Percentiles rank a stretch among this genome's conserved stretches.
Conservation (phyloP, 2,329 filamentous ascomycete genomes). For the Chlorencoelia australis region DNA sequence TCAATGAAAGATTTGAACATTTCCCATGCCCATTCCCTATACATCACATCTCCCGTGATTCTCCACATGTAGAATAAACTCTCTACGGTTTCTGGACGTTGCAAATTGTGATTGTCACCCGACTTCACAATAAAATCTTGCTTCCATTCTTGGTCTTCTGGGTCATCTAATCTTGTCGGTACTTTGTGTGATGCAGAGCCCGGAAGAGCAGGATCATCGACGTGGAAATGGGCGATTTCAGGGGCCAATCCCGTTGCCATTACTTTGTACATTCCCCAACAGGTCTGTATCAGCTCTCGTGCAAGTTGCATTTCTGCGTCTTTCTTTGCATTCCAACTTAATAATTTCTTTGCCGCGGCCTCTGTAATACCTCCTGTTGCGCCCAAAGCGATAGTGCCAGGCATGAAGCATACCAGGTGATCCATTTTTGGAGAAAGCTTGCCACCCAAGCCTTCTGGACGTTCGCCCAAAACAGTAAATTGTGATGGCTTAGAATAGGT, state of each 20-base stretch:
- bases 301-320: slow-evolving; percentile 84
- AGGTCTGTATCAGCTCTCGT: slow-evolving; percentile 87
- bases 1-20: slow-evolving; percentile 92
- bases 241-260: slow-evolving; percentile 86
- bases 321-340: slow-evolving; percentile 66
- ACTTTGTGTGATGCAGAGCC: slow-evolving; percentile 43
- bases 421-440: slow-evolving; percentile 85
- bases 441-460: slow-evolving; percentile 60
- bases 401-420: slow-evolving; percentile 94
- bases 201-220: slow-evolving; percentile 57
- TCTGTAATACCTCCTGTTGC: slow-evolving; percentile 72
- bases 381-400: slow-evolving; percentile 84
- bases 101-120: slow-evolving; percentile 86
- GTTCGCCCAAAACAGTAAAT: slow-evolving; percentile 84
- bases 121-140: slow-evolving; percentile 69
- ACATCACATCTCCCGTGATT: slow-evolving; percentile 81
- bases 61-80: slow-evolving; percentile 98
- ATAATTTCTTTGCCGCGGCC: slow-evolving; percentile 59
- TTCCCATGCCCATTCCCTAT: slow-evolving; percentile 96
- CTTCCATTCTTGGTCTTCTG: slow-evolving; percentile 53
- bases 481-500: slow-evolving; percentile 74
- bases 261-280: slow-evolving; percentile 93
- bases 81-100: slow-evolving; percentile 94
- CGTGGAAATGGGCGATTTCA: slow-evolving; percentile 87
- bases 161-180: slow-evolving; percentile 40